Evolutionary conservation across 2,329 filamentous ascomycete genomes (phyloP), one percentile per base, ranked within the genome.

Genomic region (Phialophora chinensis): DNA sequence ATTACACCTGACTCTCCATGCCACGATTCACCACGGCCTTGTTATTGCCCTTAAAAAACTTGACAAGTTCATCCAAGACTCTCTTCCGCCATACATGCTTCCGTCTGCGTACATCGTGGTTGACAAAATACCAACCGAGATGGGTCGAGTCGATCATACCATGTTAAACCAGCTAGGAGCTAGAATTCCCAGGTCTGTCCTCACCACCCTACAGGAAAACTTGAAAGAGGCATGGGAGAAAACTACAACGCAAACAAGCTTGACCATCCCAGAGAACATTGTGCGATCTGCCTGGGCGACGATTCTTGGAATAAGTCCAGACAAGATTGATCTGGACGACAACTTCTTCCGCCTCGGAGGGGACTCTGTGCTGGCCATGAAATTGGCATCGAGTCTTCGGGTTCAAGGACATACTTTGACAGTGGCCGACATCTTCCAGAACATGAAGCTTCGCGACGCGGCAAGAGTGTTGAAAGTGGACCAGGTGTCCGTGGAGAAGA

Each of bases 21-120:
- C 38, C 31, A 47, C 33, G 25, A 47, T 59, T 20, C 38, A 25
- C 7, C 66, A 71, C 14, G 72, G 66, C 17, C 74, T 83, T 33
- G 75, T 74, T 20, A 59, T 72, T 4, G 74, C 75, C 10, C 68
- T 82, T 5, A 35, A 20, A 60, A 78, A 76, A 35, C 74, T 83
- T 4, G 76, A 83, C 72, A 80, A 79, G 62, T 78, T 72, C 33
- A 75, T 82, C 23, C 76, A 79, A 57, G 73, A 75, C 33, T 79
- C 82, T 25, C 75, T 85, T n/a, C 80, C 82, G 2, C 77, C 79
- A 3, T 82, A 82, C 66, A 81, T 84, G 79, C 73, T 82, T n/a
- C 82, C 82, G 0, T 79, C 75, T 47, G 73, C 76, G 0, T 84
- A 83, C 62, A 68, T 83, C 7, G 72, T 80, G 8, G 68, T 84